Base-by-base conservation (phyloP, 176 grass and related monocot species). In the Lolium rigidum region DNA sequence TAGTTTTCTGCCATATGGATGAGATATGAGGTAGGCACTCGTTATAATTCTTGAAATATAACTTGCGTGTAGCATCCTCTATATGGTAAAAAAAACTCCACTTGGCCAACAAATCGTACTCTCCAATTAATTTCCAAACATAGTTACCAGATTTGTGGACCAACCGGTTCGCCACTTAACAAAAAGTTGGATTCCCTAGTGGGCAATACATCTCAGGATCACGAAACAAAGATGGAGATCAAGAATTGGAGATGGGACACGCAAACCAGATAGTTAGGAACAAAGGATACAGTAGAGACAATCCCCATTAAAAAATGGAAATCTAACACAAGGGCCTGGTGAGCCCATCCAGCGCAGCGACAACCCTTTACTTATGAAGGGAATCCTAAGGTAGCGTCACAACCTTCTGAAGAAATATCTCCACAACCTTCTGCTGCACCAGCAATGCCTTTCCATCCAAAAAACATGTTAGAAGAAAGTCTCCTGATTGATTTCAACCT, bases 31-130 rank as follows among this genome's bases (percentile, higher is more conserved):
- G n/a, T 51, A 75, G 20, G 10, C 21, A 13, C 60, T 44, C 6
- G 9, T 61, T 60, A 78, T 44, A 60, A 43, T 46, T 61, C 20
- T 79, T 39, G 10, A 15, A 24, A 47, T 7, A 18, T 50, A 67
- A 51, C 1, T 81, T 10, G 25, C 51, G 46, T 21, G 39, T 16
- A 12, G 1, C 52, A 74, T 61, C 20, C 21, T 12, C 69, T 60
- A 83, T 73, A 21, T 59, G 52, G 8, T 46, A 58, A 9, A 58
- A 83, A 83, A 15, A 39, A 83, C 55, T 59, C 41, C 2, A 47
- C 61, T 16, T 28, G 72, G 48, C 48, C 8, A 13, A 76, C 49
- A 50, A 15, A 66, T 74, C 41, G 3, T 3, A 49, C 59, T 66
- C 78, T 5, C 24, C 10, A 4, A 35, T 28, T 24, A 5, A 9